phyloP scores from a whole-genome alignment of 1,284 basidiomycete genomes.

The Irpex sp. region DNA sequence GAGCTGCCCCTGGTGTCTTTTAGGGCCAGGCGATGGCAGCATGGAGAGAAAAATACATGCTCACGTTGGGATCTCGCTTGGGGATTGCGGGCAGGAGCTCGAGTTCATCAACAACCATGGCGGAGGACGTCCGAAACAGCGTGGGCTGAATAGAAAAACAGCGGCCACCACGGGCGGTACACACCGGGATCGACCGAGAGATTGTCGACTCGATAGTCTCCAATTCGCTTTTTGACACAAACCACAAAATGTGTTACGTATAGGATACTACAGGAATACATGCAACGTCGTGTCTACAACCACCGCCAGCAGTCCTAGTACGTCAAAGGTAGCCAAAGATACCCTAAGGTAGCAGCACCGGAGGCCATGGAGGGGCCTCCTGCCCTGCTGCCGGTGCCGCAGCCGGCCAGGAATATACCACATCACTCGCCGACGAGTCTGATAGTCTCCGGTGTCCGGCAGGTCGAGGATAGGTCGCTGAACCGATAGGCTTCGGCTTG shows the following conservation, averaged over 20 bases:
- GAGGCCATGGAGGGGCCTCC: neutral
- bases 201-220: no score
- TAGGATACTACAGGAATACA: neutral
- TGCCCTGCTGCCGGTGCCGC: neutral
- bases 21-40: neutral
- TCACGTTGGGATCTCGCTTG: neutral
- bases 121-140: constrained; percentile 2
- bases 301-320: neutral
- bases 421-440: neutral
- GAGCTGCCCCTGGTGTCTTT: neutral
- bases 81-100: neutral
- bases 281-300: neutral
- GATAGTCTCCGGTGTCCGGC: neutral
- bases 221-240: neutral
- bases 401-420: neutral
- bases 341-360: neutral
- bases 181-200: neutral
- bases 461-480: neutral
- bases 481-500: constrained; percentile 3
- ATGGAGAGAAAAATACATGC: neutral
- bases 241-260: neutral
- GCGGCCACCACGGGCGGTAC: neutral
- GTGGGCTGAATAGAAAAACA: constrained; percentile 1
- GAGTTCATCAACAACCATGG: constrained; percentile 1
- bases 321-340: neutral